phyloP scores from a whole-genome alignment of 2,329 filamentous ascomycete genomes.

The Sporothrix variecibatus region DNA sequence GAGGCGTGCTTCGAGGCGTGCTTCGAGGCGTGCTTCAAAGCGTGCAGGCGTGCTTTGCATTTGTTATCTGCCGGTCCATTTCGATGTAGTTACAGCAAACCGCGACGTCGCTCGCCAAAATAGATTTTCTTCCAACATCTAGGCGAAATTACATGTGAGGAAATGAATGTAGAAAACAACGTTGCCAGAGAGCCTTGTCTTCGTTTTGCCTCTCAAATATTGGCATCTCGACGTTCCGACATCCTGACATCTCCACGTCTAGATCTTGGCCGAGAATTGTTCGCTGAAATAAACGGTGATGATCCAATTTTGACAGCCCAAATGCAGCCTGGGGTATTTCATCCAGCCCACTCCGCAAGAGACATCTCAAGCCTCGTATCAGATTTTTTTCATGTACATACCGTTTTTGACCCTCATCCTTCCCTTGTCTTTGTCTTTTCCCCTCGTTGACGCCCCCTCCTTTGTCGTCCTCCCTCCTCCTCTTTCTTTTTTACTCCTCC shows the following conservation, averaged over 20 bases:
- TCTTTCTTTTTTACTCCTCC: background rate
- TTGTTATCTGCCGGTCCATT: background rate
- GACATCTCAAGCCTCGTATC: background rate
- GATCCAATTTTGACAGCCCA: background rate
- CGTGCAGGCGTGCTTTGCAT: background rate
- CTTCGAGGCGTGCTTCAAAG: background rate
- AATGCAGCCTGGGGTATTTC: background rate
- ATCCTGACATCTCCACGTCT: background rate
- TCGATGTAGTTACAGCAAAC: background rate
- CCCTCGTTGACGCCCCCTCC: slow-evolving; percentile 9
- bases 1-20: background rate
- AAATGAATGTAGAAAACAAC: background rate
- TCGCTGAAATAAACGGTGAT: slow-evolving; percentile 11
- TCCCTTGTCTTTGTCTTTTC: background rate
- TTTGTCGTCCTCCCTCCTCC: background rate
- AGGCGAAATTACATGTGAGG: background rate
- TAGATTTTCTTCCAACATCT: background rate
- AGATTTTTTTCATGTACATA: no score
- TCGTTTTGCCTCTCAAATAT: background rate
- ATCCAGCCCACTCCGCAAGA: background rate
- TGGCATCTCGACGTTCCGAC: background rate
- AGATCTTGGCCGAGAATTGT: background rate
- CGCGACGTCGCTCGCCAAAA: background rate
- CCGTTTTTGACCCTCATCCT: background rate
- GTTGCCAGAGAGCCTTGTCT: background rate